Percentiles rank a stretch among this genome's conserved stretches.
Evolutionary conservation across 768 basidiomycete species (phyloP).

Genomic region (Leccinum variicolor): DNA sequence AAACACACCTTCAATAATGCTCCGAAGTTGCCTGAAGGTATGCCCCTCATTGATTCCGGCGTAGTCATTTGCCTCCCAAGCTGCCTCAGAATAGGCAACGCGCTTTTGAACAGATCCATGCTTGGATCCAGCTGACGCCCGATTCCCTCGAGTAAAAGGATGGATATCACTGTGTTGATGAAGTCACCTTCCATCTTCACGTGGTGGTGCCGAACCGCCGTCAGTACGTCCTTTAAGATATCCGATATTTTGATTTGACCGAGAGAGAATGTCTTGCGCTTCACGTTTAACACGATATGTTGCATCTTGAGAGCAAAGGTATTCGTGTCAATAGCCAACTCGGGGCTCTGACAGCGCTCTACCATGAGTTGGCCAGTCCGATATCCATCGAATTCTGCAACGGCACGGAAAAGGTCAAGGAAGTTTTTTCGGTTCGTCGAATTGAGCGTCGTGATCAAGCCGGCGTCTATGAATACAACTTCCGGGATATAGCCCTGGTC

Average conservation of each 20-base stretch:
- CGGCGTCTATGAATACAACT: conserved; percentile 95
- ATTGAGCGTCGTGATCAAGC: conserved; percentile 87
- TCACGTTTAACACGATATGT: conserved; percentile 88
- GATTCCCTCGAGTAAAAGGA: conserved; percentile 92
- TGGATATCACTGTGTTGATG: conserved; percentile 95
- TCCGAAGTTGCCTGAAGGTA: conserved; percentile 72
- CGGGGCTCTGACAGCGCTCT: conserved; percentile 87
- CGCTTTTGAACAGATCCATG: conserved; percentile 93
- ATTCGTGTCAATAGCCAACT: conserved; percentile 86
- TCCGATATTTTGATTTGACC: conserved; percentile 97
- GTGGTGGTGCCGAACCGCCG: conserved; percentile 83
- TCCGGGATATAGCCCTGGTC: conserved; percentile 84
- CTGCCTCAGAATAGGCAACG: conserved; percentile 89
- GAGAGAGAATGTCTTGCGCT: conserved; percentile 94
- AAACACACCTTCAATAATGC: conserved; percentile 80
- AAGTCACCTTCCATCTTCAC: conserved; percentile 99
- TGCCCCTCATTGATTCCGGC: conserved; percentile 55
- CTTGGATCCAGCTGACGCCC: conserved; percentile 90
- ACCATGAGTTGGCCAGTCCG: conserved; percentile 94
- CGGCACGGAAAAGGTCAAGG: conserved; percentile 91
- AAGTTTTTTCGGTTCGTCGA: conserved; percentile 86
- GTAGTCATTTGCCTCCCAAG: conserved; percentile 89
- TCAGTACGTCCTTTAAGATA: conserved; percentile 85
- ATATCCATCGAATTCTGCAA: conserved; percentile 97
- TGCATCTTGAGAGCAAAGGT: conserved; percentile 98